These are phyloP conservation scores for Blastobotrys buckinghamii DNA, from an alignment of 1,139 yeast genomes.

Conservation along the genomic window DNA sequence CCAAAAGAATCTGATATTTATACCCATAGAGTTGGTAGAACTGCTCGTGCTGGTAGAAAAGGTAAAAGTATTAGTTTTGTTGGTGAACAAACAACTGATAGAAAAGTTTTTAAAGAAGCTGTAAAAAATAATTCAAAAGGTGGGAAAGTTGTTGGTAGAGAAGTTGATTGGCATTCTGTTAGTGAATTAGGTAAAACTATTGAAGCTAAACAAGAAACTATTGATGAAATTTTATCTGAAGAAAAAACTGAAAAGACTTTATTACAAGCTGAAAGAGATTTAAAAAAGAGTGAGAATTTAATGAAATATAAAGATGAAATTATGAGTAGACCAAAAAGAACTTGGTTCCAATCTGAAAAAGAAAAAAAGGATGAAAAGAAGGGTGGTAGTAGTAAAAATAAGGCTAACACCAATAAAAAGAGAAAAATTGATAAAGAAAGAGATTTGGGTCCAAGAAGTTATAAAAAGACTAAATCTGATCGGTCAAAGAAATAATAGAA, in stretches of 20 bases:
- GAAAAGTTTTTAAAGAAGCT: conserved; percentile 84
- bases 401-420: conserved; percentile 53
- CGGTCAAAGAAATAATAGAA: conserved; percentile 20
- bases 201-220: conserved; percentile 49
- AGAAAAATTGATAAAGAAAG: conserved; percentile 52
- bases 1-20: conserved; percentile 88
- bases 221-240: conserved; percentile 77
- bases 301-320: conserved; percentile 78
- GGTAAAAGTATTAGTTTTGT: conserved; percentile 92
- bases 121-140: conserved; percentile 48
- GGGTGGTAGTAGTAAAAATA: conserved; percentile 53
- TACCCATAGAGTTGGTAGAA: conserved; percentile 97
- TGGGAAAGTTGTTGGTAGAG: conserved; percentile 66
- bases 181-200: conserved; percentile 60
- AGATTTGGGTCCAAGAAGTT: conserved; percentile 18
- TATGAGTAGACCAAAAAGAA: conserved; percentile 84
- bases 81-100: conserved; percentile 80
- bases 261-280: conserved; percentile 83
- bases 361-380: conserved; percentile 48
- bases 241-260: conserved; percentile 87
- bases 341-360: conserved; percentile 85
- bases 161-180: conserved; percentile 79
- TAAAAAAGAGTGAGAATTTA: conserved; percentile 77
- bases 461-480: conserved; percentile 31
- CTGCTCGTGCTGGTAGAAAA: conserved; percentile 98